Evolutionary conservation across 2,329 filamentous ascomycete genomes (phyloP), one percentile per base, ranked within the genome.

Genomic region (Fusarium brachygibbosum): DNA sequence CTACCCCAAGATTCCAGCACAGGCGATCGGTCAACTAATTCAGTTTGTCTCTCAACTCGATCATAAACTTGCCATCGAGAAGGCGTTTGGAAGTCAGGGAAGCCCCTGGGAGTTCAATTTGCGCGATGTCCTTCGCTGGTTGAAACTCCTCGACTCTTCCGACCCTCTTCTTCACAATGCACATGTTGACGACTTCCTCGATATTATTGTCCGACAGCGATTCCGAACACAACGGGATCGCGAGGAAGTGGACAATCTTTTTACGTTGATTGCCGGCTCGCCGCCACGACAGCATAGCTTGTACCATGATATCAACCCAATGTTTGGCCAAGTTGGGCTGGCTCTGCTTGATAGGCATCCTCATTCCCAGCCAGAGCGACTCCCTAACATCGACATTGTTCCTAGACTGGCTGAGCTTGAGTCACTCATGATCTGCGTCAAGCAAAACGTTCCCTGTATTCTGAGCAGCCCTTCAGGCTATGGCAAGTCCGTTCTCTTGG

Each of bases 101-200:
- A 92, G 91, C 9, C 96, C 97, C 2, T 99, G 94, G 96, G 96
- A 98, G 76, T 96, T 97, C 77, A 99, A 97, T 75, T 82, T 99
- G 68, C 91, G 94, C 78, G 95, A 98, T 78, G 93, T 93, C 5
- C 87, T 96, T 57, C 88, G 95, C 64, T 98, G 95, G 95, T 82
- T 98, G 48, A 88, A 92, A 70, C 81, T 98, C 16, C 63, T 82
- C 19, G 78, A 76, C 58, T 78, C 79, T 8, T 77, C 84, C 2
- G 84, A 90, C 42, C 83, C 88, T 6, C 81, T 93, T 16, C 82
- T 94, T 19, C 81, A 85, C 28, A 85, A 86, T 28, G 88, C 88
- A 3, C 82, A 82, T 32, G 85, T 88, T 10, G 85, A 88, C 49
- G 91, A 97, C 76, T 97, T 97, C 78, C 84, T 97, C 17, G 87